phyloP scores from a whole-genome alignment of 495 filamentous ascomycete species.

The Pyronema omphalodes region DNA sequence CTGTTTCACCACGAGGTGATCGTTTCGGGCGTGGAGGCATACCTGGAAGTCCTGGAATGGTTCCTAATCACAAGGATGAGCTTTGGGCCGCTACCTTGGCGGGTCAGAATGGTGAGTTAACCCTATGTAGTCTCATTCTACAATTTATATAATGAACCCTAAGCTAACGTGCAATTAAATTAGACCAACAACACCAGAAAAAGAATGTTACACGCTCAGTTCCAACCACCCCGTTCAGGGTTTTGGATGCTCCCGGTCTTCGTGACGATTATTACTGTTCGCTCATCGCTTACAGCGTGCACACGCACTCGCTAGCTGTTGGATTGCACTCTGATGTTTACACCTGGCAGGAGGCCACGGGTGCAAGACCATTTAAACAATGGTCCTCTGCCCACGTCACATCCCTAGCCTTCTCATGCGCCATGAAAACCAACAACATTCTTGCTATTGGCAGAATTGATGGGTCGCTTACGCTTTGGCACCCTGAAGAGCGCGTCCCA shows the following conservation, averaged over 20 bases:
- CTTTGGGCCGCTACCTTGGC: background rate
- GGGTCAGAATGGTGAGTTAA: background rate
- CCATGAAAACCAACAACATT: slow-evolving; percentile 55
- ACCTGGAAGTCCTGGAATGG: background rate
- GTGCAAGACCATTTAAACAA: slow-evolving; percentile 26
- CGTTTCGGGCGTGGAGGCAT: background rate
- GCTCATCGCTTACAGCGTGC: slow-evolving; percentile 64
- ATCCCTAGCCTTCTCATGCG: slow-evolving; percentile 73
- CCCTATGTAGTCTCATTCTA: background rate
- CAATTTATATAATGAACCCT: background rate
- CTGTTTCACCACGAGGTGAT: too few relatives aligned
- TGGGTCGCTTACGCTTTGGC: slow-evolving; percentile 41
- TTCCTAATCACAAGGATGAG: background rate
- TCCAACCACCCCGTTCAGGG: slow-evolving; percentile 25
- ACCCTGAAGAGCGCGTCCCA: slow-evolving; percentile 36
- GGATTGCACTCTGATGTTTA: slow-evolving; percentile 64
- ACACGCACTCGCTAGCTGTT: slow-evolving; percentile 58
- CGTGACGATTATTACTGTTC: slow-evolving; percentile 95
- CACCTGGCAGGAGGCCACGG: slow-evolving; percentile 64
- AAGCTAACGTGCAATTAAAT: background rate
- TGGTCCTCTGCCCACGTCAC: slow-evolving; percentile 43
- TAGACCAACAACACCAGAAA: background rate
- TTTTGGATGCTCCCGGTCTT: slow-evolving; percentile 72
- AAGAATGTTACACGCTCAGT: background rate
- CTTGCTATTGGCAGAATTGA: slow-evolving; percentile 69